Evolutionary conservation across 1,284 basidiomycete genomes (phyloP).

Genomic region (Lentinula novae-zelandiae): DNA sequence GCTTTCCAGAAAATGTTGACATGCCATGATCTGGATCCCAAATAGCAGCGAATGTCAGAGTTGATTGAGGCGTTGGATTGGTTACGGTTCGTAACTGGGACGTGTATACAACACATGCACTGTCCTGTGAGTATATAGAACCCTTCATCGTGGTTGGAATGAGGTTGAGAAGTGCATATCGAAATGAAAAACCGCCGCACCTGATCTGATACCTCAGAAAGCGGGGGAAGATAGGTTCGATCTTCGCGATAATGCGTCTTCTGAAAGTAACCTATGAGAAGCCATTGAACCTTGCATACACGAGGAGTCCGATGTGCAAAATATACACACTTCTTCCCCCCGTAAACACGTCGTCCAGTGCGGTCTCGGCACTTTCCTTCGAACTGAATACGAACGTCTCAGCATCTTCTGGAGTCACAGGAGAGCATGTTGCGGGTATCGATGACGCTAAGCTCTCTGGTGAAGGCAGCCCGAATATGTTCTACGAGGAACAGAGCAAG

Average conservation of each 20-base stretch:
- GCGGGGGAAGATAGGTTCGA: conserved; percentile 7
- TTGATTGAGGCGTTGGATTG: conserved; percentile 13
- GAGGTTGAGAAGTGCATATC: background rate
- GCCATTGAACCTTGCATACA: background rate
- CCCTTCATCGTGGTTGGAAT: background rate
- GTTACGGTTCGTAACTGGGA: background rate
- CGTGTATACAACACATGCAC: conserved; percentile 13
- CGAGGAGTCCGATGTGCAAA: background rate
- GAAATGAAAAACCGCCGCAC: conserved; percentile 1
- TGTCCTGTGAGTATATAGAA: conserved; percentile 16
- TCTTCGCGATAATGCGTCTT: background rate
- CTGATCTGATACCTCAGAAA: conserved; percentile 8
- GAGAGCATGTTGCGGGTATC: conserved; percentile 11
- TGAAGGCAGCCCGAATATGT: background rate
- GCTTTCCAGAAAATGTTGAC: conserved; percentile 12
- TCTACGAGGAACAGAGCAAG: background rate
- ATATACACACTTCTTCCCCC: background rate
- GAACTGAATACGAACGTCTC: background rate
- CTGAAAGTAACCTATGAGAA: background rate
- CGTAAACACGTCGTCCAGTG: background rate
- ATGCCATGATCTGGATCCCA: conserved; percentile 18
- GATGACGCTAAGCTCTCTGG: conserved; percentile 6
- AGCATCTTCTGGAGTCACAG: conserved; percentile 1
- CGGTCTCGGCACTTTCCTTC: background rate
- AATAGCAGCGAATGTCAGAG: conserved; percentile 17